These are phyloP conservation scores for Penicillium sp. DNA, from an alignment of 2,329 filamentous ascomycete genomes.

Conservation along the genomic window DNA sequence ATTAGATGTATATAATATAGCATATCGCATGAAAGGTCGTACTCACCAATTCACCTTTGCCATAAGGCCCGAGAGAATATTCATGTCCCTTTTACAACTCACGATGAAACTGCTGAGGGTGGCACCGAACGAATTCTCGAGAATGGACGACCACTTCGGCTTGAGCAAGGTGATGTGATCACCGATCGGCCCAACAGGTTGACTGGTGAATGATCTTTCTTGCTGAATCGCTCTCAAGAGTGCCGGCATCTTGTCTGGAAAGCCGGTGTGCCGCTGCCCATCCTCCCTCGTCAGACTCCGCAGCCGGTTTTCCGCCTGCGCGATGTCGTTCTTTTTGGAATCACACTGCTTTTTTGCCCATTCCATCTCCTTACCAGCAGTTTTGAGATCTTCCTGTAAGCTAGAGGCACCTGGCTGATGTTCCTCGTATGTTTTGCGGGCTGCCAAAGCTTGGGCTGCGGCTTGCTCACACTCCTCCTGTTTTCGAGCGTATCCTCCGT, in stretches of 20 bases:
- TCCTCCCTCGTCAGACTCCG: conserved; percentile 52
- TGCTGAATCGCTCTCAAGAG: conserved; percentile 64
- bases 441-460: conserved; percentile 47
- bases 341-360: conserved; percentile 22
- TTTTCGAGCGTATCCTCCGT: conserved; percentile 62
- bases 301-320: conserved; percentile 49
- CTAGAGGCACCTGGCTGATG: conserved; percentile 36
- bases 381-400: conserved; percentile 34
- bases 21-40: not conserved
- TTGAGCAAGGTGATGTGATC: conserved; percentile 69
- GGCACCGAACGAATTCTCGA: conserved; percentile 71
- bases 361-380: conserved; percentile 32
- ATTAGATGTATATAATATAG: conserved; percentile 12
- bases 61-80: conserved; percentile 63
- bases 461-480: conserved; percentile 56
- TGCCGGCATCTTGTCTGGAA: conserved; percentile 56
- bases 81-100: conserved; percentile 67
- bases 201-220: conserved; percentile 63
- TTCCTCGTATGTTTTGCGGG: conserved; percentile 40
- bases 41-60: conserved; percentile 50
- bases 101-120: conserved; percentile 75
- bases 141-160: conserved; percentile 73
- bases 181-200: conserved; percentile 80
- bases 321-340: conserved; percentile 53
- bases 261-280: conserved; percentile 59